Evolutionary conservation across 106 monocot genomes (phyloP).

Genomic region (Agapanthus africanus): DNA sequence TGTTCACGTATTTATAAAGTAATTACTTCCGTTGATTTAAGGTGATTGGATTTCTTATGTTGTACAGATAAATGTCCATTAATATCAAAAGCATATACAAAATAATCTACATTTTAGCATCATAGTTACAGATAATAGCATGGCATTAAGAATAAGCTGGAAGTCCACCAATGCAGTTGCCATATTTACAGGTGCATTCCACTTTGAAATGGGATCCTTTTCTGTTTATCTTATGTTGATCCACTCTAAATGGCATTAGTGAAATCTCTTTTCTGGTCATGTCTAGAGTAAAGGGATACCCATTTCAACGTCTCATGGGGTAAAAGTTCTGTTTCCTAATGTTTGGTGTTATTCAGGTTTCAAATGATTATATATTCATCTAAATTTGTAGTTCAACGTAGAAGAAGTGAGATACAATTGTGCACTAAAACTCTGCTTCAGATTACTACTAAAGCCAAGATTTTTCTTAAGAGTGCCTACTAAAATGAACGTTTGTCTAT

Average conservation of each 20-base stretch:
- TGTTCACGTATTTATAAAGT: too few species aligned
- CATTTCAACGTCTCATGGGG: not conserved
- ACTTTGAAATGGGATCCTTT: not conserved
- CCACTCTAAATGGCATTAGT: not conserved
- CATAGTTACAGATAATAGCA: not conserved
- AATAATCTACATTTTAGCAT: not conserved
- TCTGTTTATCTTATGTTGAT: not conserved
- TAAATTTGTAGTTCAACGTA: too few species aligned
- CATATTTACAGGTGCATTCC: not conserved
- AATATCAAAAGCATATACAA: slow-evolving; percentile 1
- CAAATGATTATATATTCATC: too few species aligned
- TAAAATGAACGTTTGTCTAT: too few species aligned
- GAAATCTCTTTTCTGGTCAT: not conserved
- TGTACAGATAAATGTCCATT: not conserved
- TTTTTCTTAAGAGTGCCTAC: too few species aligned
- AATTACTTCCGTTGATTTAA: not conserved
- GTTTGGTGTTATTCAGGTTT: too few species aligned
- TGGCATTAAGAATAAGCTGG: not conserved
- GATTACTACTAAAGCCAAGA: too few species aligned
- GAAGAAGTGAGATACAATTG: too few species aligned
- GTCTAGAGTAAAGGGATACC: not conserved
- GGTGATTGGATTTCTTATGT: not conserved
- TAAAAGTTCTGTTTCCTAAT: too few species aligned
- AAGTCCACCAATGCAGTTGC: not conserved
- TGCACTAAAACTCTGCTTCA: too few species aligned